Evolutionary conservation across 1,139 yeast species (phyloP), one percentile per base, ranked within the genome.

Genomic region (Pichia cactophila): DNA sequence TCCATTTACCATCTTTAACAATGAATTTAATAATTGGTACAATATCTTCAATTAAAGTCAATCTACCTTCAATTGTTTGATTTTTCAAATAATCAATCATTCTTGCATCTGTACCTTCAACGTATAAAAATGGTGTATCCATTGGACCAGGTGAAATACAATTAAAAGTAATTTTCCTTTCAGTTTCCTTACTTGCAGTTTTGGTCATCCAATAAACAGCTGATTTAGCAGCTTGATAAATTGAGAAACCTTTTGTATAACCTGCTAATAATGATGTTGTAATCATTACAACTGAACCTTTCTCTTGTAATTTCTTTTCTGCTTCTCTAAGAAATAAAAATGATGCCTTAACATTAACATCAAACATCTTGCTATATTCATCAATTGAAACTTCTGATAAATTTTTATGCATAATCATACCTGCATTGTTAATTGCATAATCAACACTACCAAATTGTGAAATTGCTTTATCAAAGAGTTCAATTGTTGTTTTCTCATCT

Each of bases 71-170:
- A 48, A 74, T 58, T 29, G 75, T 74, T 51, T 68, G 71, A 23
- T 78, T 66, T 66, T 80, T 81, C 68, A 74, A 78, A 64, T 66
- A 81, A 35, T 68, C 81, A 48, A 80, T 71, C 52, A 77, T 74
- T 26, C 72, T 77, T 29, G 70, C 65, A 26, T 72, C 68, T 64
- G 23, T 23, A 23, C 81, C 86, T 64, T 78, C 83, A 26, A 78
- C 77, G 57, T 80, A 80, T 62, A 81, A 74, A 68, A 81, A 81
- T 49, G 85, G 84, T 26, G 86, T 81, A 59, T 80, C 85, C 84
- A 81, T 81, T 43, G 86, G 86, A 44, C 86, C 86, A 44, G 86
- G 86, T 4, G 85, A 83, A 52, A 81, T 77, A 58, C 75, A 71
- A 58, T 77, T 79, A 58, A 77, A 82, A 11, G 78, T 70, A 52